phyloP scores from a whole-genome alignment of 345 rosid species.

The Arabidopsis suecica region DNA sequence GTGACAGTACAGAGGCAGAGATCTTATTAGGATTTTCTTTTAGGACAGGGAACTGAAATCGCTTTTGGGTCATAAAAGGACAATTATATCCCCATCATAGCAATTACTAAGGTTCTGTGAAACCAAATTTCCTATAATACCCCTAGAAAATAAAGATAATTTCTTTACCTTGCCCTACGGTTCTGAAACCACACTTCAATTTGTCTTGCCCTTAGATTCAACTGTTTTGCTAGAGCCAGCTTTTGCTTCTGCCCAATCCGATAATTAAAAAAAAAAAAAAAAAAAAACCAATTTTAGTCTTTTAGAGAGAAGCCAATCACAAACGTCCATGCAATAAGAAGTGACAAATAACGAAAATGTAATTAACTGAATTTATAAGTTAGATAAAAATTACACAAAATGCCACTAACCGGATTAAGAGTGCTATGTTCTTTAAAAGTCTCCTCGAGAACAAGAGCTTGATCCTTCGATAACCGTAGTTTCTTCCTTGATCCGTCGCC shows the following conservation, averaged over 20 bases:
- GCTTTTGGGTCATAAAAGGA: constrained; percentile 44
- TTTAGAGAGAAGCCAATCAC: background rate
- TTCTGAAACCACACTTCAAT: constrained; percentile 98
- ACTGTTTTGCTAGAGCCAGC: constrained; percentile 71
- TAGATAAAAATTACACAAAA: constrained; percentile 8
- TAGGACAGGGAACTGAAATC: constrained; percentile 30
- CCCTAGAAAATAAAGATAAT: constrained; percentile 8
- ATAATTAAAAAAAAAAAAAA: constrained; percentile 1
- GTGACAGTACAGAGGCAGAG: constrained; percentile 39
- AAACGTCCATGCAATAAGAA: background rate
- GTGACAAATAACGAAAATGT: constrained; percentile 12
- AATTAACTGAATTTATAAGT: background rate
- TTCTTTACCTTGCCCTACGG: constrained; percentile 79
- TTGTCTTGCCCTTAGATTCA: constrained; percentile 82
- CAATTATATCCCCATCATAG: constrained; percentile 46
- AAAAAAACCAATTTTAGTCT: background rate
- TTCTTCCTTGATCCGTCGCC: constrained; percentile 80
- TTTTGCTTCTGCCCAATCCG: constrained; percentile 69
- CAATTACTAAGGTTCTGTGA: constrained; percentile 36
- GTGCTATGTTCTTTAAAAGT: constrained; percentile 86
- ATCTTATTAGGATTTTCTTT: constrained; percentile 39
- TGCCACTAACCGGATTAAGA: constrained; percentile 67
- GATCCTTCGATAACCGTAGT: constrained; percentile 81
- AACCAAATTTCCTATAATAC: constrained; percentile 18
- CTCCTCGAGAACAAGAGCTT: constrained; percentile 80